These are phyloP conservation scores for Saccharomycopsis javanensis DNA, from an alignment of 805 yeast species.

Conservation along the genomic window DNA sequence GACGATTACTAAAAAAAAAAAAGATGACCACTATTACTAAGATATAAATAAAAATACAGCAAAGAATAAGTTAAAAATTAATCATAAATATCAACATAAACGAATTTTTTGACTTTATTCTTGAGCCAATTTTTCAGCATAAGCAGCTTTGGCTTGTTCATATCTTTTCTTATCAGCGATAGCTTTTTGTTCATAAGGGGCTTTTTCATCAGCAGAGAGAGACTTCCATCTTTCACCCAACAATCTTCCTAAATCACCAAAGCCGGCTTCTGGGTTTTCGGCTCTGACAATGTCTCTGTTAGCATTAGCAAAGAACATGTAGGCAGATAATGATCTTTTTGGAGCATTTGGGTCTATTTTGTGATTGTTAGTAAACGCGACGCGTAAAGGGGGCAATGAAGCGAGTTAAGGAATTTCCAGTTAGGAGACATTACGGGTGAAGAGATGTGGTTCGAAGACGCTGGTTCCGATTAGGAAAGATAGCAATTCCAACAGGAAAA, in stretches of 20 bases:
- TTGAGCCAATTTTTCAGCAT: conserved; percentile 24
- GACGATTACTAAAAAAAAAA: background rate
- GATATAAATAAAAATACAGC: conserved; percentile 2
- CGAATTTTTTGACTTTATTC: too few species aligned
- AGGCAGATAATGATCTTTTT: conserved; percentile 95
- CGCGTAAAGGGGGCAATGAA: background rate
- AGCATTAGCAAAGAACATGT: conserved; percentile 98
- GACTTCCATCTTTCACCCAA: conserved; percentile 98
- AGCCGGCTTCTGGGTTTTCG: conserved; percentile 92
- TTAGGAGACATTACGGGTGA: too few species aligned
- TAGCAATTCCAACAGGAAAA: too few species aligned
- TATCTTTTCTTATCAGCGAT: conserved; percentile 93
- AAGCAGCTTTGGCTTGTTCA: conserved; percentile 90
- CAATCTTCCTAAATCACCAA: conserved; percentile 91
- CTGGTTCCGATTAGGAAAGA: too few species aligned
- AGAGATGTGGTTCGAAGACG: too few species aligned
- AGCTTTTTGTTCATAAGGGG: conserved; percentile 88
- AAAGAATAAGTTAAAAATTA: background rate
- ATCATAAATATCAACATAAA: too few species aligned
- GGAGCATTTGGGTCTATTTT: conserved; percentile 93
- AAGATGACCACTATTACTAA: background rate
- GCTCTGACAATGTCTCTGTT: conserved; percentile 93
- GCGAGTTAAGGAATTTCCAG: too few species aligned
- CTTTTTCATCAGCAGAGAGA: conserved; percentile 69
- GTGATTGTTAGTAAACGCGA: conserved; percentile 7